phyloP scores from a whole-genome alignment of 345 rosid species.

The Melastoma malabathricum region DNA sequence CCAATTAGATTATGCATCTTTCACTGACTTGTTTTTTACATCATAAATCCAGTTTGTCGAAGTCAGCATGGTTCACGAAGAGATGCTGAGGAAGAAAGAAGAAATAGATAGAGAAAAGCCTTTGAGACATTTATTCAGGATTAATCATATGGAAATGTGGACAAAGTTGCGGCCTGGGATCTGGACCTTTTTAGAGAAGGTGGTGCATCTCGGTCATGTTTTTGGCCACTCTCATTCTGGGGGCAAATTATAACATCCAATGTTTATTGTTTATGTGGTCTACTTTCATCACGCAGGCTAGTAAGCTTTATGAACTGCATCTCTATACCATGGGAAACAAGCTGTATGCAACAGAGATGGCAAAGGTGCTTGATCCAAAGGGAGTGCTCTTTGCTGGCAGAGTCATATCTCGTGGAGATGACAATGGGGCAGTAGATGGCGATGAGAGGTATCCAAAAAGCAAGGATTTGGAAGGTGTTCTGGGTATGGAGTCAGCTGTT shows the following conservation, averaged over 20 bases:
- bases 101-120: constrained; percentile 90
- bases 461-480: constrained; percentile 97
- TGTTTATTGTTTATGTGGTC: neutral
- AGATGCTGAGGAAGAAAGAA: constrained; percentile 79
- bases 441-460: constrained; percentile 89
- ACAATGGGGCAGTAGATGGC: constrained; percentile 64
- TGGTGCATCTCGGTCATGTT: constrained; percentile 5
- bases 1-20: neutral
- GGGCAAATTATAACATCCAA: neutral
- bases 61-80: constrained; percentile 77
- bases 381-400: constrained; percentile 85
- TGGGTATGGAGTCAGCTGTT: constrained; percentile 97
- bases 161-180: constrained; percentile 95
- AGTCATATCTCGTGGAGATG: constrained; percentile 95
- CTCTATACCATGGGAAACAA: constrained; percentile 99
- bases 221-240: neutral
- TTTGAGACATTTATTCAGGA: constrained; percentile 71
- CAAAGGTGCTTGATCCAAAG: constrained; percentile 87
- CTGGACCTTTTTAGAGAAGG: constrained; percentile 95
- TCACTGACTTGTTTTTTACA: neutral
- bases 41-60: constrained; percentile 50
- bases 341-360: constrained; percentile 98
- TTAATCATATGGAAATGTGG: constrained; percentile 98
- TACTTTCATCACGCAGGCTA: constrained; percentile 42
- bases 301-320: constrained; percentile 83